Conservation (phyloP, 2,329 filamentous ascomycete genomes). For the Ophiocordyceps camponoti-floridani region DNA sequence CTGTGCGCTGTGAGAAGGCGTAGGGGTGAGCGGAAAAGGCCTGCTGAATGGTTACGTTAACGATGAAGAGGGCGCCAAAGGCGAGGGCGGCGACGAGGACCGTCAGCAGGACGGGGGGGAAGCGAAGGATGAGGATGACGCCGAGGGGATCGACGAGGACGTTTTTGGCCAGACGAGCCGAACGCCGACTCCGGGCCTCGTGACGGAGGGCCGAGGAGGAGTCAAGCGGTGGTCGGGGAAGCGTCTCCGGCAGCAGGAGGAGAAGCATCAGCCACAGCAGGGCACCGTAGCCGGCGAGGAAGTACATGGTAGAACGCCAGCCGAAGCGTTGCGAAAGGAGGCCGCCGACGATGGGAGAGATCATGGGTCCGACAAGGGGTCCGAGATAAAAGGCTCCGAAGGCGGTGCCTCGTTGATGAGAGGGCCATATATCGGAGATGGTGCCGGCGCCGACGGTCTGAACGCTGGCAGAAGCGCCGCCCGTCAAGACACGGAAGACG, state of each 20-base stretch:
- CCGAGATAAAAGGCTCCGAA: conserved; percentile 76
- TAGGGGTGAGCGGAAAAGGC: conserved; percentile 53
- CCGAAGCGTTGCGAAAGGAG: conserved; percentile 48
- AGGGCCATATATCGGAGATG: conserved; percentile 66
- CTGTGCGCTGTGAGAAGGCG: conserved; percentile 45
- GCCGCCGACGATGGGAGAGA: conserved; percentile 64
- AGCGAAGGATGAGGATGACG: conserved; percentile 54
- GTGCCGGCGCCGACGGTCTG: conserved; percentile 73
- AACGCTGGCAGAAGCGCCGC: conserved; percentile 62
- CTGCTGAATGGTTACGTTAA: conserved; percentile 61
- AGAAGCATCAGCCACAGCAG: conserved; percentile 35
- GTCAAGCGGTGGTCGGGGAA: conserved; percentile 16
- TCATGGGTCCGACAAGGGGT: conserved; percentile 54
- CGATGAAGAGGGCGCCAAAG: conserved; percentile 57
- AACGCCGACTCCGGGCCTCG: too few species aligned
- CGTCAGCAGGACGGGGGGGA: conserved; percentile 54
- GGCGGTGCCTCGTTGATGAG: conserved; percentile 52
- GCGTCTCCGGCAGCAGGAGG: conserved; percentile 48
- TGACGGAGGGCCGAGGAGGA: conserved; percentile 13
- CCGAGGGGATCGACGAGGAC: conserved; percentile 55
- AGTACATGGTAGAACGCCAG: conserved; percentile 68
- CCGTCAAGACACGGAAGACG: conserved; percentile 54
- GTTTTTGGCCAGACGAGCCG: conserved; percentile 20
- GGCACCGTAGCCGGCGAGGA: conserved; percentile 52
- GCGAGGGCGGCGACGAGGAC: conserved; percentile 60